These are phyloP conservation scores for Nematodospora anomalae DNA, from an alignment of 1,139 yeast genomes.

Conservation along the genomic window DNA sequence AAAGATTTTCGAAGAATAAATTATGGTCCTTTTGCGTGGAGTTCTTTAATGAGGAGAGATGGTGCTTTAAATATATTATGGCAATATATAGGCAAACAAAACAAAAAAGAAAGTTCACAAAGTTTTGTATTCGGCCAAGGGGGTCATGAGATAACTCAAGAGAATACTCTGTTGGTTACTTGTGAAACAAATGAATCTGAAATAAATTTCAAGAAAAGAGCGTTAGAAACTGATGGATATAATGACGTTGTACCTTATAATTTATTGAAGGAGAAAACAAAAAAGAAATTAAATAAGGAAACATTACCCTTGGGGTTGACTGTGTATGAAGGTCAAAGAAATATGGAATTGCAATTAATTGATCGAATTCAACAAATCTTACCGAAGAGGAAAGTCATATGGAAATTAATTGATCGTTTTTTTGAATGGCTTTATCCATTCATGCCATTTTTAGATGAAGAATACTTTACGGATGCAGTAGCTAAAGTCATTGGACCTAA, in stretches of 20 bases:
- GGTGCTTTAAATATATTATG: slow-evolving; percentile 38
- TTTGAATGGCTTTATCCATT: slow-evolving; percentile 36
- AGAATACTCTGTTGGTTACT: slow-evolving; percentile 24
- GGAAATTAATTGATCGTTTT: slow-evolving; percentile 33
- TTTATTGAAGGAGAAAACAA: slow-evolving; percentile 21
- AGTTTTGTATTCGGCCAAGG: slow-evolving; percentile 20
- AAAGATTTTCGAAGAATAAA: slow-evolving; percentile 37
- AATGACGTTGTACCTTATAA: slow-evolving; percentile 38
- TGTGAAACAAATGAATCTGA: slow-evolving; percentile 17
- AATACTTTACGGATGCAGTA: slow-evolving; percentile 21
- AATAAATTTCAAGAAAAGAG: slow-evolving; percentile 28
- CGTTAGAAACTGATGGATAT: slow-evolving; percentile 37
- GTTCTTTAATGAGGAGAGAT: slow-evolving; percentile 50
- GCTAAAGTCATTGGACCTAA: slow-evolving; percentile 28
- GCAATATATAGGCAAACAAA: slow-evolving; percentile 27
- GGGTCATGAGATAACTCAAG: slow-evolving; percentile 26
- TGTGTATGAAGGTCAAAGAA: slow-evolving; percentile 29
- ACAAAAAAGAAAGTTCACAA: slow-evolving; percentile 23
- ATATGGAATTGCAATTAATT: slow-evolving; percentile 30
- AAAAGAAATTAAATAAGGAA: slow-evolving; percentile 18
- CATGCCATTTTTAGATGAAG: slow-evolving; percentile 39
- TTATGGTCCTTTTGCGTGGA: slow-evolving; percentile 53
- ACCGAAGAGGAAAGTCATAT: slow-evolving; percentile 33
- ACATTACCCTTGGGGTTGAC: slow-evolving; percentile 32
- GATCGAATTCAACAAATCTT: slow-evolving; percentile 32